A percentile compares a stretch with the other conserved stretches of the same genome.
Evolutionary conservation across 805 yeast genomes (phyloP).

Genomic region (Candida arabinofermentans): DNA sequence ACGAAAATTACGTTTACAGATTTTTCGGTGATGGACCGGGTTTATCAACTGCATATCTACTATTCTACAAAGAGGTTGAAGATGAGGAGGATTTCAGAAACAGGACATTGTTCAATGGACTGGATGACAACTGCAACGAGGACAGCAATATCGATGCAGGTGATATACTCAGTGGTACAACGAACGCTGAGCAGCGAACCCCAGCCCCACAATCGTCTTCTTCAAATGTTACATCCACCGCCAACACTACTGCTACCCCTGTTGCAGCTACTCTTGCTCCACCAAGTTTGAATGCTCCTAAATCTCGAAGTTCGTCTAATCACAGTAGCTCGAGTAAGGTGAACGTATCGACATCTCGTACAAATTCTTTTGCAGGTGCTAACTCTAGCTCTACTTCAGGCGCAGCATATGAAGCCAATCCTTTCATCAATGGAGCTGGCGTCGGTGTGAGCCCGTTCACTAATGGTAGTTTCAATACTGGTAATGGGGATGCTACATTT

Average conservation of each 20-base stretch:
- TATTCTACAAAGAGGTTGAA: constrained; percentile 68
- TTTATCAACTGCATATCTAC: constrained; percentile 84
- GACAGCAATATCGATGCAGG: constrained; percentile 10
- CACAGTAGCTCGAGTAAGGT: neutral
- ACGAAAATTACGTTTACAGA: constrained; percentile 73
- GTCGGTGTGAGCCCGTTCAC: no score
- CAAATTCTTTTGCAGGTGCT: neutral
- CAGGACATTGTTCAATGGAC: constrained; percentile 27
- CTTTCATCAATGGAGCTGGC: no score
- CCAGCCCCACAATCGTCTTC: neutral
- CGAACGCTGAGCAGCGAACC: no score
- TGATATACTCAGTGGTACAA: neutral
- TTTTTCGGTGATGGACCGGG: constrained; percentile 89
- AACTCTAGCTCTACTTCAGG: neutral
- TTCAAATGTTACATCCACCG: neutral
- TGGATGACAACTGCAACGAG: constrained; percentile 19
- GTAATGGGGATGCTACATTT: neutral
- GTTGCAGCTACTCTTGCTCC: neutral
- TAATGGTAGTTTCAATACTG: neutral
- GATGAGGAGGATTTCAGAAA: constrained; percentile 34
- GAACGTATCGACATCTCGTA: neutral
- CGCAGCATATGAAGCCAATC: no score
- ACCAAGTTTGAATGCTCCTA: neutral
- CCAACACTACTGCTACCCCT: neutral
- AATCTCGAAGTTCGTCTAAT: neutral